Evolutionary conservation across 1,284 basidiomycete genomes (phyloP), one percentile per base, ranked within the genome.

Genomic region (Testicularia cyperi): DNA sequence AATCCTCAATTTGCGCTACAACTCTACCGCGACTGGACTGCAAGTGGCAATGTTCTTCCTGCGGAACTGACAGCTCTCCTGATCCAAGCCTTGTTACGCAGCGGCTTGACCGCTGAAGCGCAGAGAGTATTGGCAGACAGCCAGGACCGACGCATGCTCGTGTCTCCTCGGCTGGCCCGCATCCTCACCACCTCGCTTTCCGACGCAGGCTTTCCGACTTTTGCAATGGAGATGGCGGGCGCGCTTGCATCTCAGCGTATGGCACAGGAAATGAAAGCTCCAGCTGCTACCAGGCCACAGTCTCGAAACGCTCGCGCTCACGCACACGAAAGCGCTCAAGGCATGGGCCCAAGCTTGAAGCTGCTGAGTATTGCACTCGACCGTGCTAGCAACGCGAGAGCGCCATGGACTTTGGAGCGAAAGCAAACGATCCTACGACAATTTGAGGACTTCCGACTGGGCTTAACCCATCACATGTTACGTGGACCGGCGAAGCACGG

Each of bases 11-110:
- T 63, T 35, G 44, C 54, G 3, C 23, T 56, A 8, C 53, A 51
- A 18, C 60, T 63, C 18, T 57, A 53, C 19, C 34, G 57, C n/a
- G 60, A 63, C 38, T 63, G 60, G 60, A 20, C 53, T 5, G 48
- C 48, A 1, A 53, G 60, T 37, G 60, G 60, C 28, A 57, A 63
- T 23, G 19, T 18, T 14, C 39, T 56, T 1, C 27, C 53, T 5
- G 24, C 48, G 2, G 29, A 38, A 5, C 43, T 63, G 31, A 49
- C 34, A 10, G 42, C 34, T 16, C 15, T 45, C 23, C 54, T 53
- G 25, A 30, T 63, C 3, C 35, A 52, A 32, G 27, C 24, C 18
- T 42, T 63, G 2, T 24, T 63, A 18, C 41, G 43, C 12, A 44
- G 35, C 10, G 54, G 43, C 9, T 21, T 45, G 16, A 40, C 27